These are phyloP conservation scores for Lachancea kluyveri DNA, from an alignment of 805 yeast species.

Conservation along the genomic window DNA sequence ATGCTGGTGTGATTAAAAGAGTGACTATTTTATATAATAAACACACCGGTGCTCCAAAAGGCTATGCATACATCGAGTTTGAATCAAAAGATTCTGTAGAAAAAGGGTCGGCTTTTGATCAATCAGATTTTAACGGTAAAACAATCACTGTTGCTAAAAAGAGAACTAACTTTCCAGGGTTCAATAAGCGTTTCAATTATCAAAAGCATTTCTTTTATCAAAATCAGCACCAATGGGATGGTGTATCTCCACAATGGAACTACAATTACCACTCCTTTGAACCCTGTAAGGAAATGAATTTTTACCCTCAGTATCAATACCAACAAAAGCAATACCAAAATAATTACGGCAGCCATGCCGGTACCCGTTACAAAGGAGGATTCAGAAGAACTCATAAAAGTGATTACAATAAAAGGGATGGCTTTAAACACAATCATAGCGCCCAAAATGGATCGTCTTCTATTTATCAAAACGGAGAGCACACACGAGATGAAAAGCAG, in stretches of 20 bases:
- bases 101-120: constrained; percentile 42
- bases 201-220: too few species aligned
- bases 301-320: constrained; percentile 5
- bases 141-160: constrained; percentile 42
- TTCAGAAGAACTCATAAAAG: too few species aligned
- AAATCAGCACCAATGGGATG: too few species aligned
- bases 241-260: constrained; percentile 9
- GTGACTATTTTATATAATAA: constrained; percentile 42
- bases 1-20: constrained; percentile 42
- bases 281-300: constrained; percentile 4
- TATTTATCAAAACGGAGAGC: too few species aligned
- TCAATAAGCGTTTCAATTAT: too few species aligned
- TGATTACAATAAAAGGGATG: too few species aligned
- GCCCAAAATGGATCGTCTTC: too few species aligned
- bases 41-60: constrained; percentile 43
- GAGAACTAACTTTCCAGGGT: constrained; percentile 51
- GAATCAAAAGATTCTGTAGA: constrained; percentile 36
- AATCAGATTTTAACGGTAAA: constrained; percentile 40
- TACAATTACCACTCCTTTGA: constrained; percentile 4
- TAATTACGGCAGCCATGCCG: too few species aligned
- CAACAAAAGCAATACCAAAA: too few species aligned
- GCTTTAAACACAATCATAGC: too few species aligned
- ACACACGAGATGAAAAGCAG: too few species aligned
- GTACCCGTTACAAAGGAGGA: too few species aligned
- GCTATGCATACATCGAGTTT: constrained; percentile 62